phyloP scores from a whole-genome alignment of 2,329 filamentous ascomycete species.

The Aspergillus oerlinghausenensis region DNA sequence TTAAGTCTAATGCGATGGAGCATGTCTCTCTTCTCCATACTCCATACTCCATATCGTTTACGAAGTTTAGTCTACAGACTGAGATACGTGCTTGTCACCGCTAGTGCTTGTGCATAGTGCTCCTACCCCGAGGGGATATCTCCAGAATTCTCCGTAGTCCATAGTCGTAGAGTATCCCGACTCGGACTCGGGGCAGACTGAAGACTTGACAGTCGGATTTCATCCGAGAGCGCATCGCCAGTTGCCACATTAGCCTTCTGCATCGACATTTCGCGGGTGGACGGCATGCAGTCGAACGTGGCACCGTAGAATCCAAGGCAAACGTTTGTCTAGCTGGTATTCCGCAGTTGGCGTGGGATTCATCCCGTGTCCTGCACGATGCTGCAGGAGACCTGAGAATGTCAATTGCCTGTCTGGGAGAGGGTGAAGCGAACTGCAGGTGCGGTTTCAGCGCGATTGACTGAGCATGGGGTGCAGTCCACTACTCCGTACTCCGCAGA shows the following conservation, averaged over 20 bases:
- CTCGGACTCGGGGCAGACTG: neutral
- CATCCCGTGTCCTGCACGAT: neutral
- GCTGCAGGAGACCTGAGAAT: neutral
- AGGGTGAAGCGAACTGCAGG: conserved; percentile 3
- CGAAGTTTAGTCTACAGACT: neutral
- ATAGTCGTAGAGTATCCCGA: neutral
- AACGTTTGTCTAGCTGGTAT: neutral
- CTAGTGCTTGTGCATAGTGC: neutral
- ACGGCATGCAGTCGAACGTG: neutral
- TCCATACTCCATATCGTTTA: neutral
- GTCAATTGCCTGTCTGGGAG: neutral
- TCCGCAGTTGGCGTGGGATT: neutral
- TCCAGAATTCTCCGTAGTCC: neutral
- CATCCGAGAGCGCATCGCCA: too few relatives aligned
- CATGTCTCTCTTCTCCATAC: conserved; percentile 3
- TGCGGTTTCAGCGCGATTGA: neutral
- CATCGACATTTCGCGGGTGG: neutral
- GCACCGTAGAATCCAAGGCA: neutral
- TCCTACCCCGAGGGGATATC: neutral
- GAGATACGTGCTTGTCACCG: neutral
- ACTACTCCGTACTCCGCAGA: too few relatives aligned
- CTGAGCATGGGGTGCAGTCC: neutral
- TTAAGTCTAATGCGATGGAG: neutral
- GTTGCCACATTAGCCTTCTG: neutral
- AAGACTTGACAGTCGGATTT: too few relatives aligned